Base-by-base conservation (phyloP, 352 stramenopile species). In the Phytophthora quininea region DNA sequence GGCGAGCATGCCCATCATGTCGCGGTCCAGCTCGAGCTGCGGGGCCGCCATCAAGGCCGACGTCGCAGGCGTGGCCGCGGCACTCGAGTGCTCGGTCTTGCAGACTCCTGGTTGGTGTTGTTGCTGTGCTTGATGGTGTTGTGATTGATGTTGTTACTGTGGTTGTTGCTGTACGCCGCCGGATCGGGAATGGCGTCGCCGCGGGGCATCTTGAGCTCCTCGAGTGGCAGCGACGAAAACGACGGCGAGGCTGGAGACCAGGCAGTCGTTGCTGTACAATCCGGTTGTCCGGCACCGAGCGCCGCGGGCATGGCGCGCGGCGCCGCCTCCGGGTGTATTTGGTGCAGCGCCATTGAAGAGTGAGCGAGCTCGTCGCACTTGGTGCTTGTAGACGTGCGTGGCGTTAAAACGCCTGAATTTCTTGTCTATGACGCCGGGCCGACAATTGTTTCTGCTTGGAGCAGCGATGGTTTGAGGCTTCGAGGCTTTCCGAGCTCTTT, bases 1-100 rank as follows among this genome's bases (percentile, higher is more conserved):
- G 38, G 58, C 49, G 14, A 77, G 70, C 65, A 77, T 77, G 19
- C 66, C 58, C 61, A 74, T 71, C 70, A 77, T 77, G 32, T 72
- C 65, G 29, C 38, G 70, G 29, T 77, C 70, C 30, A 77, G 54
- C 56, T 71, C 69, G 64, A 56, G 65, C 43, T 30, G 15, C 24
- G 64, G 42, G 11, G 54, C 33, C 6, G 52, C 50, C 35, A 62
- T 64, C 59, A 62, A 58, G n/a, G 11, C 15, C 15, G 51, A 24
- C 19, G 19, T 24, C 19, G 19, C 19, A 24, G 19, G 19, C 19
- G 19, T 24, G 19, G 19, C 52, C 1, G 40, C 45, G 51, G 55
- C 62, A 32, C 52, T 29, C 38, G 42, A 24, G 3, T 7, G 11
- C 9, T 68, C 65, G 45, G 29, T 61, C 53, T 64, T 69, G 33